Conservation (phyloP, 2,329 filamentous ascomycete genomes). For the Trichoderma aggressivum region DNA sequence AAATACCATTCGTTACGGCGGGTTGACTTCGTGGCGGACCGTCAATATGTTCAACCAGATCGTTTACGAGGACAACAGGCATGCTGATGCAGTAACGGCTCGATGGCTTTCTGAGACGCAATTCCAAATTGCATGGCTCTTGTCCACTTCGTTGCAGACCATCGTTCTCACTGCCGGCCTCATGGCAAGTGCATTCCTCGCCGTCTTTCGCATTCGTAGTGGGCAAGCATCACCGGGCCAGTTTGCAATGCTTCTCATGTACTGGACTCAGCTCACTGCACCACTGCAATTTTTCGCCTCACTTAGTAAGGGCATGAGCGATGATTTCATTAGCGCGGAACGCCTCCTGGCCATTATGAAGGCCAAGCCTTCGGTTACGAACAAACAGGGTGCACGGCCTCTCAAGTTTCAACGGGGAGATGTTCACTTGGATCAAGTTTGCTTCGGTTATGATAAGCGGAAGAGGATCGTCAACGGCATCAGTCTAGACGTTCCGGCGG, state of each 20-base stretch:
- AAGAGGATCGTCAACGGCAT: conserved; percentile 55
- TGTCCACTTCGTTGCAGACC: conserved; percentile 55
- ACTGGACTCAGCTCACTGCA: conserved; percentile 69
- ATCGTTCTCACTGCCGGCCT: conserved; percentile 67
- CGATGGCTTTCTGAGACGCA: conserved; percentile 39
- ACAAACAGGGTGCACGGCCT: conserved; percentile 47
- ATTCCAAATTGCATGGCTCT: conserved; percentile 40
- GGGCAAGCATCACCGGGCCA: conserved; percentile 59
- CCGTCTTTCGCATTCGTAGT: conserved; percentile 64
- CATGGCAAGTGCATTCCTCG: conserved; percentile 58
- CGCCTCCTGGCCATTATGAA: conserved; percentile 56
- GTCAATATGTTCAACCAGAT: conserved; percentile 59
- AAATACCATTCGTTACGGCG: conserved; percentile 52
- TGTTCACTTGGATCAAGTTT: conserved; percentile 53
- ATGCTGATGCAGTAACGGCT: conserved; percentile 47
- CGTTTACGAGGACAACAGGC: conserved; percentile 53
- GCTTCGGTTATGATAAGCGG: conserved; percentile 58
- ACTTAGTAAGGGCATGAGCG: conserved; percentile 54
- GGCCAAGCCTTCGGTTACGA: conserved; percentile 53
- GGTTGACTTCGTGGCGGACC: conserved; percentile 58
- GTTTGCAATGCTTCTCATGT: conserved; percentile 69
- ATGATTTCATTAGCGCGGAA: conserved; percentile 56
- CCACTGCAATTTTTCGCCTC: conserved; percentile 67
- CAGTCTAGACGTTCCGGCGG: conserved; percentile 48
- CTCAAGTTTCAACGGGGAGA: conserved; percentile 51